Evolutionary conservation across 805 yeast species (phyloP).

Genomic region (Cyberlindnera amylophila): DNA sequence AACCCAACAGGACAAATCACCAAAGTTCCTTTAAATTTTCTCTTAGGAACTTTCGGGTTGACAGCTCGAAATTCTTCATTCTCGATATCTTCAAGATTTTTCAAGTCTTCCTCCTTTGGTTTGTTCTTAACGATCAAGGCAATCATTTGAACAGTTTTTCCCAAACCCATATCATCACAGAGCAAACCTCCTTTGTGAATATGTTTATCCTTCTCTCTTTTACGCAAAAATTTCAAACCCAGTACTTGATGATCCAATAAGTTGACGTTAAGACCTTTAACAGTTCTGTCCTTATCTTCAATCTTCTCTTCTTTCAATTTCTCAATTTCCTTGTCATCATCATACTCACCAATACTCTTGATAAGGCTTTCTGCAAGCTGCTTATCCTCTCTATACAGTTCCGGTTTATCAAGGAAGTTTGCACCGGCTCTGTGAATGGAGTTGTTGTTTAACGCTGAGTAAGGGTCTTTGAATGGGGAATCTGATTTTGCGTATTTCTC

Average conservation of each 20-base stretch:
- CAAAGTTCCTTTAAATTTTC: constrained; percentile 40
- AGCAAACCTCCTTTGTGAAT: constrained; percentile 52
- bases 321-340: constrained; percentile 17
- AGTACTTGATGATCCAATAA: constrained; percentile 43
- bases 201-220: constrained; percentile 32
- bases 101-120: constrained; percentile 16
- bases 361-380: constrained; percentile 16
- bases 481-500: constrained; percentile 17
- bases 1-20: constrained; percentile 75
- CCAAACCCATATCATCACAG: constrained; percentile 90
- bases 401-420: constrained; percentile 18
- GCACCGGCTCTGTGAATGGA: constrained; percentile 18
- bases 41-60: constrained; percentile 13
- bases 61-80: not conserved
- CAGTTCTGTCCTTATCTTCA: constrained; percentile 22
- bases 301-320: constrained; percentile 13
- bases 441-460: constrained; percentile 19
- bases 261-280: constrained; percentile 37
- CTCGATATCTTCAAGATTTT: constrained; percentile 9
- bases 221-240: constrained; percentile 40
- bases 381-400: constrained; percentile 8
- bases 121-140: constrained; percentile 46
- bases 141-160: constrained; percentile 77
- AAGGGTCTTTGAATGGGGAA: constrained; percentile 25
- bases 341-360: constrained; percentile 11